Evolutionary conservation across 2,329 filamentous ascomycete genomes (phyloP).

Genomic region (Fusarium aywerte): DNA sequence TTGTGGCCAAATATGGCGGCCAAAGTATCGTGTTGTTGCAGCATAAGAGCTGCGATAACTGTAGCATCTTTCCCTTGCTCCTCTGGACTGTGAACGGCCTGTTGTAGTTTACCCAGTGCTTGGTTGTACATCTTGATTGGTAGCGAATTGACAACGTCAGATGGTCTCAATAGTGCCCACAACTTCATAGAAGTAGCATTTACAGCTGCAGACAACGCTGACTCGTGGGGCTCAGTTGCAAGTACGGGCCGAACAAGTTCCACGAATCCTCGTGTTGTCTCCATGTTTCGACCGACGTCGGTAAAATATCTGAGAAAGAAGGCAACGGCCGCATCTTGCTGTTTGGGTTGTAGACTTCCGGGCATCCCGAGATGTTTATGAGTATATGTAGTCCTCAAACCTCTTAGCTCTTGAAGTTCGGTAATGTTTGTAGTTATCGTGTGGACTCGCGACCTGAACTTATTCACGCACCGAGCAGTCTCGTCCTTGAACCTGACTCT

Average conservation of each 20-base stretch:
- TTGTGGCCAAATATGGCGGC: conserved; percentile 5
- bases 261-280: conserved; percentile 29
- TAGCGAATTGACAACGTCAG: accelerated
- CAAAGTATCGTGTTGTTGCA: conserved; percentile 26
- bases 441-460: accelerated
- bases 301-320: conserved; percentile 35
- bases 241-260: conserved; percentile 28
- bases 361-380: neutral
- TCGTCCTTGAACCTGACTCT: conserved; percentile 23
- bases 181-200: conserved; percentile 6
- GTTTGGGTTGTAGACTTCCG: neutral
- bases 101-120: conserved; percentile 9
- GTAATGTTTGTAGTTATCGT: accelerated
- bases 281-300: conserved; percentile 19
- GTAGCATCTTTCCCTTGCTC: conserved; percentile 9
- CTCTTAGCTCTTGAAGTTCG: neutral
- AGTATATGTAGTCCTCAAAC: too few relatives aligned
- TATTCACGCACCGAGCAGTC: neutral
- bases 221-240: neutral
- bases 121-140: neutral
- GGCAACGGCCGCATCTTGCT: conserved; percentile 10
- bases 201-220: conserved; percentile 13
- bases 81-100: neutral
- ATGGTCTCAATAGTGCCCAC: conserved; percentile 10
- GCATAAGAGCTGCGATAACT: conserved; percentile 18